These are phyloP conservation scores for Ustilago vetiveriae DNA, from an alignment of 1,284 basidiomycete genomes.

Conservation along the genomic window DNA sequence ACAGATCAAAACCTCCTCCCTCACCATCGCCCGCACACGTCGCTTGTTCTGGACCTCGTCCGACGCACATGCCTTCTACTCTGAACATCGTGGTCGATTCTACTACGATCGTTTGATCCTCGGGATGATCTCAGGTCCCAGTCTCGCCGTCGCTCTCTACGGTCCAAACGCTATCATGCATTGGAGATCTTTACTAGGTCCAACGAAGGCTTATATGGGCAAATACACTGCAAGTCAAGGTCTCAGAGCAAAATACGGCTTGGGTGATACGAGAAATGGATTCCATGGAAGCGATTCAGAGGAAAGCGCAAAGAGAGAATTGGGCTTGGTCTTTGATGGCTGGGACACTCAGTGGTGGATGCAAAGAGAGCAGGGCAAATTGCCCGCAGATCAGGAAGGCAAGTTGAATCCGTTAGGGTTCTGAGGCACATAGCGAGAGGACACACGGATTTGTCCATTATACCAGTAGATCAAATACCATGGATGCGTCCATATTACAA, in stretches of 20 bases:
- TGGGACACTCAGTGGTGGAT: constrained; percentile 57
- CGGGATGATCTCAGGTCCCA: constrained; percentile 61
- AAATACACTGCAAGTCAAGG: constrained; percentile 51
- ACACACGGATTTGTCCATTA: no score
- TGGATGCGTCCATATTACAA: constrained; percentile 1
- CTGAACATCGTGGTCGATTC: constrained; percentile 62
- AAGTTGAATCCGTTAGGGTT: constrained; percentile 30
- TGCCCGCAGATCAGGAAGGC: constrained; percentile 14
- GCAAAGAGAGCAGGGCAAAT: constrained; percentile 20
- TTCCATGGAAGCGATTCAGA: constrained; percentile 60
- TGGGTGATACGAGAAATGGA: constrained; percentile 64
- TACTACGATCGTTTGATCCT: constrained; percentile 63
- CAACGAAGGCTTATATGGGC: constrained; percentile 62
- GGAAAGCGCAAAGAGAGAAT: constrained; percentile 36
- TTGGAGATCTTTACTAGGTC: constrained; percentile 60
- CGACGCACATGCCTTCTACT: constrained; percentile 63
- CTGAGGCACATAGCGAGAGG: background rate
- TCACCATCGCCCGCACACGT: constrained; percentile 45
- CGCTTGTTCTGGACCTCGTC: constrained; percentile 55
- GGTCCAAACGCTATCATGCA: constrained; percentile 53
- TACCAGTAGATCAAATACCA: background rate
- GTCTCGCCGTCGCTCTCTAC: constrained; percentile 57
- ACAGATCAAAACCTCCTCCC: constrained; percentile 44
- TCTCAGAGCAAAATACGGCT: constrained; percentile 55
- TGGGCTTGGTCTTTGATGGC: constrained; percentile 52